phyloP scores from a whole-genome alignment of 2,329 filamentous ascomycete species.

The Phaeosphaeriaceae sp. region DNA sequence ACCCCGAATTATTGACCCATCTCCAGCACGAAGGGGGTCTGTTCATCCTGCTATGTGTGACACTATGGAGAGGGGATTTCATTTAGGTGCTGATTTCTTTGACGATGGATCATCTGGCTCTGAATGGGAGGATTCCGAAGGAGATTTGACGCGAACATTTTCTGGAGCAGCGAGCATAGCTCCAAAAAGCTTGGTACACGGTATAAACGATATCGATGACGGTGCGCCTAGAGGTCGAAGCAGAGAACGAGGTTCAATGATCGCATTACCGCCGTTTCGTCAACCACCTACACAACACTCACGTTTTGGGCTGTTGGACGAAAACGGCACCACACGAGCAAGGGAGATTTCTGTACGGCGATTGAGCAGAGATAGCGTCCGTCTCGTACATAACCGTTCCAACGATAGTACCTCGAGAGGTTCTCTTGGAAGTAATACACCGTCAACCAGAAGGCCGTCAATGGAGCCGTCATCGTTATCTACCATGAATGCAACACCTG shows the following conservation, averaged over 20 bases:
- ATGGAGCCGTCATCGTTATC: slow-evolving; percentile 10
- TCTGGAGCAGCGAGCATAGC: slow-evolving; percentile 5
- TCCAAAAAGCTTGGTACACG: slow-evolving; percentile 11
- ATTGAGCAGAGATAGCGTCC: slow-evolving; percentile 27
- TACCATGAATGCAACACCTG: neutral
- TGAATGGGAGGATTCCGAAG: slow-evolving; percentile 32
- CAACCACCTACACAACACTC: slow-evolving; percentile 15
- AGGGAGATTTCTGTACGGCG: slow-evolving; percentile 30
- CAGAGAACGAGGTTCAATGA: slow-evolving; percentile 17
- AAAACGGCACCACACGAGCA: slow-evolving; percentile 22
- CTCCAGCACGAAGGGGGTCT: slow-evolving; percentile 25
- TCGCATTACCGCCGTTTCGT: slow-evolving; percentile 22
- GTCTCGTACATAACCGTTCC: slow-evolving; percentile 30
- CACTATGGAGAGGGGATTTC: slow-evolving; percentile 27
- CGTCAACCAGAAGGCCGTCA: slow-evolving; percentile 7
- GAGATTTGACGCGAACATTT: slow-evolving; percentile 21
- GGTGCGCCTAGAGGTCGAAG: slow-evolving; percentile 14
- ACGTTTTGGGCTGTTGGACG: neutral
- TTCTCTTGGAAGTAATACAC: slow-evolving; percentile 20
- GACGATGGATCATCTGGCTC: slow-evolving; percentile 32
- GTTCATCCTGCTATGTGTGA: slow-evolving; percentile 31
- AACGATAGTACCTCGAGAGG: slow-evolving; percentile 25
- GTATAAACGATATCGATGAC: neutral
- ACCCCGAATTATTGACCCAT: slow-evolving; percentile 33
- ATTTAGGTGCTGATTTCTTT: slow-evolving; percentile 37